A percentile compares a stretch with the other conserved stretches of the same genome.
phyloP scores from a whole-genome alignment of 257 asterid genomes.

The Haberlea rhodopensis region DNA sequence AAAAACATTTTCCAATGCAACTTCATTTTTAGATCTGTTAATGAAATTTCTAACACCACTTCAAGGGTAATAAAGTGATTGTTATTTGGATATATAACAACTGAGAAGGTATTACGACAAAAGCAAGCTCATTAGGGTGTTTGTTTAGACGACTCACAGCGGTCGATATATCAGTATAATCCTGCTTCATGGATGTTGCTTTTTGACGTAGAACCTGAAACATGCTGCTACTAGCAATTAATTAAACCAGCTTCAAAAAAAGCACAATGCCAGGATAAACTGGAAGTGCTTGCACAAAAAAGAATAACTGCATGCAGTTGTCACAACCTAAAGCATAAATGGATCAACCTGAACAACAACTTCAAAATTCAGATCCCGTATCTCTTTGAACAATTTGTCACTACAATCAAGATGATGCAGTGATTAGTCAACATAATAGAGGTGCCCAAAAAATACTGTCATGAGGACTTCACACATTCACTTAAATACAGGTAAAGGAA shows the following conservation, averaged over 20 bases:
- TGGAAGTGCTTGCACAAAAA: conserved; percentile 13
- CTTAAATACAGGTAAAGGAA: background rate
- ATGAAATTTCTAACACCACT: conserved; percentile 17
- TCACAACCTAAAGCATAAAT: conserved; percentile 26
- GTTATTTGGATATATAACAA: conserved; percentile 2
- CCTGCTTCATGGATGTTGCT: conserved; percentile 98
- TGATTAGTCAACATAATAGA: conserved; percentile 22
- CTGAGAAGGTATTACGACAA: background rate
- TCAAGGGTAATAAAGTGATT: conserved; percentile 10
- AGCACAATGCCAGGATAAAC: conserved; percentile 14
- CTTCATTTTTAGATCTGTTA: conserved; percentile 18
- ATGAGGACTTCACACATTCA: conserved; percentile 1
- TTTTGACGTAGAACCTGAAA: conserved; percentile 98
- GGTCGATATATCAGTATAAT: conserved; percentile 81
- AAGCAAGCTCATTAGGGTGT: conserved; percentile 20
- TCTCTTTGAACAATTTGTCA: conserved; percentile 97
- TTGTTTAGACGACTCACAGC: conserved; percentile 54
- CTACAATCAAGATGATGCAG: conserved; percentile 42
- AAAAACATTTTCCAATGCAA: conserved; percentile 1
- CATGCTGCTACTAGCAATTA: conserved; percentile 42
- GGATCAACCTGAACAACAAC: conserved; percentile 92
- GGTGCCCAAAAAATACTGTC: background rate
- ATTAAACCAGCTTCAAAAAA: conserved; percentile 35
- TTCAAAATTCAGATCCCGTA: conserved; percentile 94
- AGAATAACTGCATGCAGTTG: conserved; percentile 15